Percentiles rank a stretch among this genome's conserved stretches.
phyloP scores from a whole-genome alignment of 495 filamentous ascomycete genomes.

The Tuber aestivum region DNA sequence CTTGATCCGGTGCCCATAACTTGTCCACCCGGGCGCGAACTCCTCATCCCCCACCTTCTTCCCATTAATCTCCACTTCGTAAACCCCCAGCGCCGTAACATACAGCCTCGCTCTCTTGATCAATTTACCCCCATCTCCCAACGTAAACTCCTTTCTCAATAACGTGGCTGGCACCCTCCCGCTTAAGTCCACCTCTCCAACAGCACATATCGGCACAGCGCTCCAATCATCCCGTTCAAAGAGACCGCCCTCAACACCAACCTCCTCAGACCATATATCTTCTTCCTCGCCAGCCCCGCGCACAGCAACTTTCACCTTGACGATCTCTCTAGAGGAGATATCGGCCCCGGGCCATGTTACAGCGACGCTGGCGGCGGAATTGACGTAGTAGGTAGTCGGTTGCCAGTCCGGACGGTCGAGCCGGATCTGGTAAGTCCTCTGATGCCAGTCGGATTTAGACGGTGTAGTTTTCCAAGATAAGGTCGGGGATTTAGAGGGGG shows the following conservation, averaged over 20 bases:
- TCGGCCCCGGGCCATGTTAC: conserved; percentile 1
- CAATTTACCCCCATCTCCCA: neutral
- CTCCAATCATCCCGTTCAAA: neutral
- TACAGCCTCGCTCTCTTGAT: conserved; percentile 46
- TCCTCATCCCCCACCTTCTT: conserved; percentile 47
- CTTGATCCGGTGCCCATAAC: conserved; percentile 49
- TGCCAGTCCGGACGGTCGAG: neutral
- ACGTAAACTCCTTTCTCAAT: neutral
- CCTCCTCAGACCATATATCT: neutral
- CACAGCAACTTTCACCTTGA: neutral
- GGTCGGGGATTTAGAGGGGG: neutral
- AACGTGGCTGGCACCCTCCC: neutral
- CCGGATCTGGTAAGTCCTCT: neutral
- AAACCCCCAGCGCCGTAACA: conserved; percentile 51
- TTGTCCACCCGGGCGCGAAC: conserved; percentile 53
- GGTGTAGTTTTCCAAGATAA: neutral
- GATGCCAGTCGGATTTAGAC: neutral
- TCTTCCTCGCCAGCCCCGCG: neutral
- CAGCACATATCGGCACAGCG: neutral
- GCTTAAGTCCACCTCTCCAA: neutral
- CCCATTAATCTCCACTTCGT: conserved; percentile 51
- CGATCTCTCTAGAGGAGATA: neutral
- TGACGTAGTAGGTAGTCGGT: neutral
- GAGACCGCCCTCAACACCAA: neutral
- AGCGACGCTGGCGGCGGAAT: neutral